Evolutionary conservation across 2,329 filamentous ascomycete genomes (phyloP).

Genomic region (Alternaria dauci): DNA sequence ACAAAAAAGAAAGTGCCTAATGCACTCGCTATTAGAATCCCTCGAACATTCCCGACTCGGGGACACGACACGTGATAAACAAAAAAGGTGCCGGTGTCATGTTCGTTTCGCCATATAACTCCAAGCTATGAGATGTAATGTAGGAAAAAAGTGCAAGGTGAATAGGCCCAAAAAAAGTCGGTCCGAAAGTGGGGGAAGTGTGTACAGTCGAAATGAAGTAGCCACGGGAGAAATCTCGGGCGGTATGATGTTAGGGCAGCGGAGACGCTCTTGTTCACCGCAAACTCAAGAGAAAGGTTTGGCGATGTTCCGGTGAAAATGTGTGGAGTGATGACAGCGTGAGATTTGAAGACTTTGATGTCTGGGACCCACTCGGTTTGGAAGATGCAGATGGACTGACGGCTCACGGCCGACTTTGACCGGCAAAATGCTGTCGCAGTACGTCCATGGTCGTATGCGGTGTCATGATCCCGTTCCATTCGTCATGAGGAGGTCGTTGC

Average conservation of each 20-base stretch:
- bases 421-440: conserved; percentile 11
- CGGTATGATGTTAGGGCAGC: conserved; percentile 1
- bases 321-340: conserved; percentile 16
- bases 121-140: conserved; percentile 15
- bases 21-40: conserved; percentile 6
- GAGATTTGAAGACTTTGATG: conserved; percentile 17
- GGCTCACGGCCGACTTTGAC: conserved; percentile 29
- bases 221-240: background rate
- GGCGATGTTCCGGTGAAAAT: conserved; percentile 6
- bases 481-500: background rate
- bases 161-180: background rate
- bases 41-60: background rate
- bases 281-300: conserved; percentile 1
- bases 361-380: conserved; percentile 28
- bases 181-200: conserved; percentile 19
- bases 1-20: background rate
- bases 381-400: conserved; percentile 19
- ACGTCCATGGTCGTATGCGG: conserved; percentile 3
- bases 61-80: conserved; percentile 3
- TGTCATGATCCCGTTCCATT: background rate
- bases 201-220: conserved; percentile 18
- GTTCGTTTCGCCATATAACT: conserved; percentile 16
- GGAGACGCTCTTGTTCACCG: background rate
- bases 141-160: conserved; percentile 3
- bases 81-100: conserved; percentile 2